These are phyloP conservation scores for Aspergillus sp. DNA, from an alignment of 2,329 filamentous ascomycete genomes.

Conservation along the genomic window DNA sequence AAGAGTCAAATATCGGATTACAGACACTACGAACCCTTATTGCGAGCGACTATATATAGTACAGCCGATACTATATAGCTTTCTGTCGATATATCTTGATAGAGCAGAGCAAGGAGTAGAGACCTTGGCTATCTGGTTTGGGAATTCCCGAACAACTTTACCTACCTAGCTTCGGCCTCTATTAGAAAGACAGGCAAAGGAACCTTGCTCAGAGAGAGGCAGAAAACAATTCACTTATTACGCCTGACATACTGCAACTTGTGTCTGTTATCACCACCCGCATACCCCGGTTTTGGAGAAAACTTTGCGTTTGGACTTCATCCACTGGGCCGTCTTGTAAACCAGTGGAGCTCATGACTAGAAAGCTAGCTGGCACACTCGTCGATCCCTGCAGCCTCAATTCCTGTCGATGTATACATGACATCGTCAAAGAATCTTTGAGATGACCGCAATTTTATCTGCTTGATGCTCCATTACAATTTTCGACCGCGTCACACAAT, in stretches of 20 bases:
- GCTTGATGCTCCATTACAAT: too few species aligned
- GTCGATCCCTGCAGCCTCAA: constrained; percentile 2
- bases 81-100: constrained; percentile 66
- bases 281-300: constrained; percentile 13
- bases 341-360: constrained; percentile 20
- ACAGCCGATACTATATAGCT: constrained; percentile 56
- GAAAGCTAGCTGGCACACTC: constrained; percentile 8
- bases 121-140: constrained; percentile 31
- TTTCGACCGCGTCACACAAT: too few species aligned
- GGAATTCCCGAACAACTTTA: constrained; percentile 47
- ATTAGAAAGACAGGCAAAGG: constrained; percentile 67
- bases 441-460: not conserved
- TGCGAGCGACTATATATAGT: constrained; percentile 38
- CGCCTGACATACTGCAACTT: constrained; percentile 28
- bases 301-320: constrained; percentile 8
- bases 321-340: constrained; percentile 23
- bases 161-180: constrained; percentile 67
- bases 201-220: constrained; percentile 29
- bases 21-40: constrained; percentile 28
- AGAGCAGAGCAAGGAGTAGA: constrained; percentile 56
- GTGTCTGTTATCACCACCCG: constrained; percentile 17
- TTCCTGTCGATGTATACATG: constrained; percentile 11
- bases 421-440: constrained; percentile 2
- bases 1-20: constrained; percentile 18
- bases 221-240: constrained; percentile 34